Evolutionary conservation across 1,139 yeast genomes (phyloP).

Genomic region (Geotrichum carabidarum): DNA sequence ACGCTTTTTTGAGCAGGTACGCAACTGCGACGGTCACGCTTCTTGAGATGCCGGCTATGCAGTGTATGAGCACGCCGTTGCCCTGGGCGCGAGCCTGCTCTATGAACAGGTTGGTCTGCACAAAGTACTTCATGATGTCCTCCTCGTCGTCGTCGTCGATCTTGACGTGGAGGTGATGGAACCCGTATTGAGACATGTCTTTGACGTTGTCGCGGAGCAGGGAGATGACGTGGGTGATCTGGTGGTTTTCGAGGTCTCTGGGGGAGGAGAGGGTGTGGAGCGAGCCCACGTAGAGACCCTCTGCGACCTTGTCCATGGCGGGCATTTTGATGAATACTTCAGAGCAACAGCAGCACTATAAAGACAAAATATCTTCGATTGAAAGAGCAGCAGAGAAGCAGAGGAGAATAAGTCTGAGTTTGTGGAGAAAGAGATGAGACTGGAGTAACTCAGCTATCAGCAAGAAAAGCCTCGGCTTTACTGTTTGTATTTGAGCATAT

Average conservation of each 20-base stretch:
- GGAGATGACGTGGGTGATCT: conserved; percentile 65
- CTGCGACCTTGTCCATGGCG: conserved; percentile 34
- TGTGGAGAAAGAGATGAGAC: too few species aligned
- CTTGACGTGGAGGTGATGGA: conserved; percentile 57
- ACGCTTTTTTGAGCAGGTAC: conserved; percentile 55
- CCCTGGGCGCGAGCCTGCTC: conserved; percentile 49
- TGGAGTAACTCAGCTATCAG: too few species aligned
- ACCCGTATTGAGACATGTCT: conserved; percentile 31
- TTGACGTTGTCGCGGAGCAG: conserved; percentile 55
- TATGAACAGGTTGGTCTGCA: conserved; percentile 59
- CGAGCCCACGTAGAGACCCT: conserved; percentile 36
- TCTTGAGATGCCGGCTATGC: conserved; percentile 82
- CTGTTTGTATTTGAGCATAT: too few species aligned
- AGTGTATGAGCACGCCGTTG: conserved; percentile 39
- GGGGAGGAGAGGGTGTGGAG: conserved; percentile 32
- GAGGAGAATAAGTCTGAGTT: too few species aligned
- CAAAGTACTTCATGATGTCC: conserved; percentile 59
- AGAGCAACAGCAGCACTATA: too few species aligned
- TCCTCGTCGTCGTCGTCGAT: conserved; percentile 61
- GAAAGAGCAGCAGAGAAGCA: too few species aligned
- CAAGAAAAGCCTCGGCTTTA: too few species aligned
- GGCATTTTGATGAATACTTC: conserved; percentile 9
- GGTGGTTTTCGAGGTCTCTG: conserved; percentile 27
- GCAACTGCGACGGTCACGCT: conserved; percentile 70
- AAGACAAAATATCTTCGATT: too few species aligned